Evolutionary conservation across 306 rosid genomes (phyloP).

Genomic region (Cicer arietinum): DNA sequence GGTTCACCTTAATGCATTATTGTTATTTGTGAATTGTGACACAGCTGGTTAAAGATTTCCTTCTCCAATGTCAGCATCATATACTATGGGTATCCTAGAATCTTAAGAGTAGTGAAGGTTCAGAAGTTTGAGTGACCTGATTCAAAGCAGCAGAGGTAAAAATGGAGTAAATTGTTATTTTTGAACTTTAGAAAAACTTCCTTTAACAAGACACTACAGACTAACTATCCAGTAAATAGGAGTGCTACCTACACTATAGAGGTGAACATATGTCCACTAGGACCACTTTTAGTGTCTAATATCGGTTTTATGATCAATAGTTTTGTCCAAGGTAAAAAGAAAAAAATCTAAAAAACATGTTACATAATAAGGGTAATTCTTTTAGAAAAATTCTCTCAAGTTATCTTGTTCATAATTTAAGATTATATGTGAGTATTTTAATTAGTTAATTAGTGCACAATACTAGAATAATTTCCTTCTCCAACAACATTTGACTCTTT

Average conservation of each 20-base stretch:
- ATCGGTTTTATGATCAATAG: not conserved
- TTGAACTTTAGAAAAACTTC: not conserved
- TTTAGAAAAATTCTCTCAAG: not conserved
- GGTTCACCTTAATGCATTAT: not conserved
- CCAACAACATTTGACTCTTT: constrained; percentile 5
- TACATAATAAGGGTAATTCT: not conserved
- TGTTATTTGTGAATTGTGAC: too few relatives aligned
- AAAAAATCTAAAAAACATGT: not conserved
- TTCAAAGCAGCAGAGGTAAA: not conserved
- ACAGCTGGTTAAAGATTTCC: constrained; percentile 2
- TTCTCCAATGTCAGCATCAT: not conserved
- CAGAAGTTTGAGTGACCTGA: not conserved
- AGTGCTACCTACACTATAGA: not conserved
- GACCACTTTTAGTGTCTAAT: not conserved
- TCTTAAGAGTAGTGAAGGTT: not conserved
- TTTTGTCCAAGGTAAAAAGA: not conserved
- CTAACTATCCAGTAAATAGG: not conserved
- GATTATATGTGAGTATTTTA: not conserved
- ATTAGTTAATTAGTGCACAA: not conserved
- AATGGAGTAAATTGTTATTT: not conserved
- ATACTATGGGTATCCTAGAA: not conserved
- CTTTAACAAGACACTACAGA: not conserved
- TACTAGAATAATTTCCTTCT: not conserved
- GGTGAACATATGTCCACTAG: not conserved
- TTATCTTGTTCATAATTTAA: not conserved